Evolutionary conservation across 2,329 filamentous ascomycete species (phyloP).

Genomic region (Colletotrichum sp.): DNA sequence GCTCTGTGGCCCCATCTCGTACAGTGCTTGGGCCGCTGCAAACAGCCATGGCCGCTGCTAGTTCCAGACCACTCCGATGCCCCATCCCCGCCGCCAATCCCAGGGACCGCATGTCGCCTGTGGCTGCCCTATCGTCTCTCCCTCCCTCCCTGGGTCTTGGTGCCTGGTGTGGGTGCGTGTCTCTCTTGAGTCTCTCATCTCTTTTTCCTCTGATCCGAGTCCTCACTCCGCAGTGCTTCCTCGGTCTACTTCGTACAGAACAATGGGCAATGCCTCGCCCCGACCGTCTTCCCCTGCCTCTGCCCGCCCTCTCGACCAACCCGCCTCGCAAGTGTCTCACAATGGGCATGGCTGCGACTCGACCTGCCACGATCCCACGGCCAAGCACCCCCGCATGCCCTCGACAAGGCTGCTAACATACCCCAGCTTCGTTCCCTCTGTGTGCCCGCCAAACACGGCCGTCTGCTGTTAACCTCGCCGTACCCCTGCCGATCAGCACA

Average conservation of each 20-base stretch:
- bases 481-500: neutral
- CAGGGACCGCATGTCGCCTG: neutral
- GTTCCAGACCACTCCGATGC: neutral
- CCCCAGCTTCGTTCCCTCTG: neutral
- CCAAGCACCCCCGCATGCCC: neutral
- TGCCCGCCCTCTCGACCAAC: neutral
- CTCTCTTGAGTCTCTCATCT: neutral
- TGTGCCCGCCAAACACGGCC: too few species aligned
- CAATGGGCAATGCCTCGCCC: neutral
- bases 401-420: neutral
- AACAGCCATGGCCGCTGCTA: neutral
- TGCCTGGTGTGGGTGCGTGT: neutral
- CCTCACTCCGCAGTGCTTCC: neutral
- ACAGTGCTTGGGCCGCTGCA: neutral
- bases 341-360: conserved; percentile 2
- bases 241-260: neutral
- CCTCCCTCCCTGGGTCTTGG: neutral
- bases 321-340: conserved; percentile 9
- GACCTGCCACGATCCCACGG: neutral
- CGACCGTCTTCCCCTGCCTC: neutral
- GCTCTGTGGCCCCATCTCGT: neutral
- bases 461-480: neutral
- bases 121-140: neutral
- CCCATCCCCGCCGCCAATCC: neutral
- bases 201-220: neutral